Evolutionary conservation across 108 stramenopile genomes (phyloP).

Genomic region (Nitzschia sp.): DNA sequence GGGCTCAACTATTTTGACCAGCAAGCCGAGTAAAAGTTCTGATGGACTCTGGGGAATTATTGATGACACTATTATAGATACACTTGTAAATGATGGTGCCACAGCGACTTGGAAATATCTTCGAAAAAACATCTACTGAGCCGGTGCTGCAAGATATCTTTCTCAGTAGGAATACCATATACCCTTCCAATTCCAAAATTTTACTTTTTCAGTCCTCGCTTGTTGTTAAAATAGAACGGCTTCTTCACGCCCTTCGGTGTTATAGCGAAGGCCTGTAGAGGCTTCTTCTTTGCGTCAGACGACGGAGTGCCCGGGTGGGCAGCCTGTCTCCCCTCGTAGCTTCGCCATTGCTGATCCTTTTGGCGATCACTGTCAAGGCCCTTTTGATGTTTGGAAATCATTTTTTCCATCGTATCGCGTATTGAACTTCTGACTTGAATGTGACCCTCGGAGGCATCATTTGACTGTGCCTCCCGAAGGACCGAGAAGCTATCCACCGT

Average conservation of each 20-base stretch:
- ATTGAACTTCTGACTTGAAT: constrained; percentile 33
- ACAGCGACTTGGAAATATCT: too few species aligned
- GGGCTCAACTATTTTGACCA: constrained; percentile 90
- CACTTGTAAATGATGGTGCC: too few species aligned
- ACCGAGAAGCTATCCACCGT: constrained; percentile 3
- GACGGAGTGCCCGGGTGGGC: background rate
- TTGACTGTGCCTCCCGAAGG: constrained; percentile 8
- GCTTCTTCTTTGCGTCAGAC: constrained; percentile 1
- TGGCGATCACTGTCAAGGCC: background rate
- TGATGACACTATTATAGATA: too few species aligned
- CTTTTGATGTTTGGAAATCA: constrained; percentile 21
- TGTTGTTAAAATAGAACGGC: constrained; percentile 20
- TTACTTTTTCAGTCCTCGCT: constrained; percentile 3
- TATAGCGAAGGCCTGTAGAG: background rate
- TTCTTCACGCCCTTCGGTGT: background rate
- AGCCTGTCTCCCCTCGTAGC: constrained; percentile 8
- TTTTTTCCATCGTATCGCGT: constrained; percentile 33
- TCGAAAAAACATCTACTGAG: too few species aligned
- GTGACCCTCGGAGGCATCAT: constrained; percentile 10
- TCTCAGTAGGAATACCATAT: background rate
- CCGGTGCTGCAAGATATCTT: background rate
- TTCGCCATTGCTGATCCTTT: constrained; percentile 6
- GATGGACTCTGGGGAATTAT: too few species aligned
- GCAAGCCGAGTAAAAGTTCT: background rate
- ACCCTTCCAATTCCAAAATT: too few species aligned